Conservation (phyloP, 2,329 filamentous ascomycete species). For the Podosphaera fusca region DNA sequence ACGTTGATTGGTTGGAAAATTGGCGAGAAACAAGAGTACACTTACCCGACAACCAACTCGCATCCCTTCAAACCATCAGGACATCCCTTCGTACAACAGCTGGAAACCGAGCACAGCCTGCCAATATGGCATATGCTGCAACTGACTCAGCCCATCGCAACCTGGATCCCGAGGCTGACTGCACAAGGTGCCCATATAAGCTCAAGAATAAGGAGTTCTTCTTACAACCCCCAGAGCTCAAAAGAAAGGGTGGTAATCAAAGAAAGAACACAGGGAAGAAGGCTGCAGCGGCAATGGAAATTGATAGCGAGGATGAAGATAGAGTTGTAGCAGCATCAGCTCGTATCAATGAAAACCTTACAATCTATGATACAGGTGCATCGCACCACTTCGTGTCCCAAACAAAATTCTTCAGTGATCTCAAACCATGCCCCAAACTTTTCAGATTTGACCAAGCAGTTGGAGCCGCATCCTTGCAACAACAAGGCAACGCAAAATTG, state of each 20-base stretch:
- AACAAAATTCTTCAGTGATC: background rate
- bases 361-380: background rate
- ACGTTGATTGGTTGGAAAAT: background rate
- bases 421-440: background rate
- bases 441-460: slow-evolving; percentile 1
- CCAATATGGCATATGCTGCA: background rate
- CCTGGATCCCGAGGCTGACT: background rate
- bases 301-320: too few relatives aligned
- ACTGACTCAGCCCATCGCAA: background rate
- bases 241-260: background rate
- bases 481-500: background rate
- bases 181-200: background rate
- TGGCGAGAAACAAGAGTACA: background rate
- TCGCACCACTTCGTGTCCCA: background rate
- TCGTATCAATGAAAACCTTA: background rate
- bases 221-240: background rate
- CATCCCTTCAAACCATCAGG: background rate
- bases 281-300: background rate
- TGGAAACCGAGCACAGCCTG: background rate
- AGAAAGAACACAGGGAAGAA: background rate
- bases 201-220: background rate
- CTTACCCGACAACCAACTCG: background rate
- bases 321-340: too few relatives aligned
- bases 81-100: background rate
- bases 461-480: too few relatives aligned